Percentiles rank a stretch among this genome's conserved stretches.
These are phyloP conservation scores for Grifola frondosa DNA, from an alignment of 1,284 basidiomycete species.

Conservation along the genomic window DNA sequence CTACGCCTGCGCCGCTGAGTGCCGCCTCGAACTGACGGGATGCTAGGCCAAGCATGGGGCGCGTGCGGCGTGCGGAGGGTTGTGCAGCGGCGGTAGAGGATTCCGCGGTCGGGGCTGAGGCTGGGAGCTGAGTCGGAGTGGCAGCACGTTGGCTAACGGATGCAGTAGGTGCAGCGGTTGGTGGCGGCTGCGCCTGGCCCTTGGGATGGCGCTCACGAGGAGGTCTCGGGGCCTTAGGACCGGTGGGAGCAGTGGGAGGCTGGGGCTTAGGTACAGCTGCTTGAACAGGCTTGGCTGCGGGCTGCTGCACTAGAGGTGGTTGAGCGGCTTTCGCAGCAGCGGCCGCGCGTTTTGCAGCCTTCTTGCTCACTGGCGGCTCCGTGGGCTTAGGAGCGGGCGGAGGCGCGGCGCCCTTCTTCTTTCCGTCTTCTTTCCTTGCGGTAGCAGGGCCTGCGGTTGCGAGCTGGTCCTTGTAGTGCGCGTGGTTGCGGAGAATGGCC, in stretches of 20 bases:
- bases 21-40: conserved; percentile 69
- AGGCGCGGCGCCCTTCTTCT: conserved; percentile 43
- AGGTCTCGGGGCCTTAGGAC: conserved; percentile 14
- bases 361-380: conserved; percentile 36
- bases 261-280: conserved; percentile 13
- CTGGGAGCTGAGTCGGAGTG: not conserved
- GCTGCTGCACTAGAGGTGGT: conserved; percentile 15
- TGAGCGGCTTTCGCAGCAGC: conserved; percentile 27
- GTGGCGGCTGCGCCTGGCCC: conserved; percentile 5
- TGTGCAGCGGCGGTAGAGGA: conserved; percentile 10
- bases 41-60: conserved; percentile 57
- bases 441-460: conserved; percentile 23
- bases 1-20: conserved; percentile 53
- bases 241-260: not conserved
- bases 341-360: conserved; percentile 41
- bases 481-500: conserved; percentile 63
- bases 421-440: conserved; percentile 50
- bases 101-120: conserved; percentile 4
- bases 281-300: conserved; percentile 18
- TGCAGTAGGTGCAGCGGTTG: conserved; percentile 16
- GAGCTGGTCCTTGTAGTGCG: conserved; percentile 59
- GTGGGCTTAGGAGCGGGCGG: conserved; percentile 18
- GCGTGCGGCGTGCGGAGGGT: conserved; percentile 38
- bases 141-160: too few species aligned
- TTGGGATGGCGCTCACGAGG: conserved; percentile 12